Evolutionary conservation across 208 protist genomes (phyloP), one percentile per base, ranked within the genome.

Genomic region (Angomonas deanei): DNA sequence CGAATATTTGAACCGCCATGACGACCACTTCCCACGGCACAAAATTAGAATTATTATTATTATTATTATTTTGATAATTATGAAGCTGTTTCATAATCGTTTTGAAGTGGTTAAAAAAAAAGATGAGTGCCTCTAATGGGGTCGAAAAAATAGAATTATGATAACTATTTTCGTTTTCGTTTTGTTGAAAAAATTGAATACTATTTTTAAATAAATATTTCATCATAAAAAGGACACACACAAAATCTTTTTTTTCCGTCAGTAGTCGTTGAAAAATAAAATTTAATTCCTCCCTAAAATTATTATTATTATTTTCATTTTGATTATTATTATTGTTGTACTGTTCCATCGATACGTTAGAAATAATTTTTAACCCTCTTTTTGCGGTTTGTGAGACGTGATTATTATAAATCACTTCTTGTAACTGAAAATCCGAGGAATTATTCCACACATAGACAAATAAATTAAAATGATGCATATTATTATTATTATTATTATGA

Each of bases 231-330:
- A 42, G 15, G 15, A 8, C 15, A 42, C 8, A 15, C 15, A n/a
- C 36, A 15, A n/a, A 42, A 42, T 42, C 15, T 15, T 42, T 42
- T 42, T 42, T 42, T 15, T 42, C 15, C 11, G 8, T 15, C 11
- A 42, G 8, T 8, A 42, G 36, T 42, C 11, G 8, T 15, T 8
- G 8, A n/a, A 42, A 42, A 42, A 42, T 42, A 42, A n/a, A 42
- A 42, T 42, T 42, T 15, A 42, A 42, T n/a, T n/a, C 36, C 8
- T 42, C 36, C 8, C 8, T 42, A 8, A 42, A n/a, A 42, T 42
- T 42, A 42, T 42, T 42, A 42, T 42, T 42, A 42, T 42, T 42
- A 42, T 42, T 42, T n/a, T 42, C n/a, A 42, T 42, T 42, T 42
- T n/a, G 15, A 42, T 42, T 42, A 42, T 42, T 42, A 42, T 42